Base-by-base conservation (phyloP, 2,329 filamentous ascomycete species). In the Trichophyton rubrum region DNA sequence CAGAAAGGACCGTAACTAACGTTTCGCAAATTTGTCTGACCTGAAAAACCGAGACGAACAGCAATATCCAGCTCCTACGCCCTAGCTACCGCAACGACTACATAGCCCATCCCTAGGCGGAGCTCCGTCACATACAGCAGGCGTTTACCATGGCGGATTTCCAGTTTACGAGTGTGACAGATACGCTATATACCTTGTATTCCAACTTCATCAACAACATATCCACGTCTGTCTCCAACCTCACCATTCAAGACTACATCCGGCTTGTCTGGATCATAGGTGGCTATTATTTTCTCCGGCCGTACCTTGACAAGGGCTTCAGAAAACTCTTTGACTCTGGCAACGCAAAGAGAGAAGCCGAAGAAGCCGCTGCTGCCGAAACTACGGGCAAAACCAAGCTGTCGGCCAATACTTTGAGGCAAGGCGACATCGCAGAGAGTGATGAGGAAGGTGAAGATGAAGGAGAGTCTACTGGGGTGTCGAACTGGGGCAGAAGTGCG, bases 251-350 rank as follows among this genome's bases (percentile, higher is more conserved):
- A 62, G 77, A 79, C 66, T 81, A 77, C 73, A 75, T 93, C 67
- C 87, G 89, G 56, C 79, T 93, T 61, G 74, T 89, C 66, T 79
- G 84, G 65, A 81, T 90, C 63, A 81, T 90, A 20, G 83, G 89
- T 67, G 85, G 82, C 60, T 95, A 92, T 76, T 70, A 85, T 64
- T 80, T 93, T 59, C 68, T 90, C 24, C 84, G 89, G 0, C 88
- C 88, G 0, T 90, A 89, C 71, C 72, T 91, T 58, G 79, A 91
- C 68, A 86, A 86, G 69, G 73, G 84, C 41, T 84, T 84, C 66
- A 82, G 80, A 62, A 83, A 82, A 67, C 74, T 80, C 64, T 84
- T 70, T 35, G 72, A 73, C 3, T 68, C 66, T 3, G 68, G 72
- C 13, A 68, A 67, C 59, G 64, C 62, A 38, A 71, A 71, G 65